Percentiles rank a stretch among this genome's conserved stretches.
These are phyloP conservation scores for Senna siamea DNA, from an alignment of 306 rosid species.

Conservation along the genomic window DNA sequence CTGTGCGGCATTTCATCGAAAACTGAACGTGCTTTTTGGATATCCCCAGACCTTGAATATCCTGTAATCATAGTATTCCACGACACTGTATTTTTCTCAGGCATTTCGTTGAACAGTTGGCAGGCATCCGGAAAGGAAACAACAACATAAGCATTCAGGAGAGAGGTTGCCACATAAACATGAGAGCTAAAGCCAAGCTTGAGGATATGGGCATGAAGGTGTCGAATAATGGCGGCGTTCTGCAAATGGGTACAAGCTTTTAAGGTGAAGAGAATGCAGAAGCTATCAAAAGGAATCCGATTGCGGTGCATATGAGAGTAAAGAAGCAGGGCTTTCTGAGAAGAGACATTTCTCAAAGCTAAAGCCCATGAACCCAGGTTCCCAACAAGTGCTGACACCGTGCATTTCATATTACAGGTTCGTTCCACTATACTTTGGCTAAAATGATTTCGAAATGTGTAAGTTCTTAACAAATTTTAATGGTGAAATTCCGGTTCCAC, in stretches of 20 bases:
- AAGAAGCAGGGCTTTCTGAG: constrained; percentile 45
- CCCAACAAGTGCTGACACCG: constrained; percentile 33
- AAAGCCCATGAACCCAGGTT: constrained; percentile 54
- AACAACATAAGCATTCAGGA: constrained; percentile 38
- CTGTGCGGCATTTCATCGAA: constrained; percentile 56
- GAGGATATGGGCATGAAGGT: constrained; percentile 62
- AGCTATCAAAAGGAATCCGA: constrained; percentile 44
- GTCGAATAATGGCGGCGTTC: constrained; percentile 39
- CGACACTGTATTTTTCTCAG: constrained; percentile 48
- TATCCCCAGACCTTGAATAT: constrained; percentile 49
- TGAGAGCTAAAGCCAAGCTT: constrained; percentile 63
- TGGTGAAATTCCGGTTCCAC: too few species aligned
- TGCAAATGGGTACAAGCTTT: constrained; percentile 56
- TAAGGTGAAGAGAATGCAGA: constrained; percentile 58
- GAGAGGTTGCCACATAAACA: constrained; percentile 53
- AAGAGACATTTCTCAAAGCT: constrained; percentile 55
- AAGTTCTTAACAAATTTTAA: too few species aligned
- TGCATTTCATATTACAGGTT: constrained; percentile 31
- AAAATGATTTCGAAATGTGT: too few species aligned
- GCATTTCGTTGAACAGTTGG: constrained; percentile 66
- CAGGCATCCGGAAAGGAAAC: constrained; percentile 50
- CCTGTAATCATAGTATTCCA: constrained; percentile 72
- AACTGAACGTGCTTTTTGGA: constrained; percentile 41
- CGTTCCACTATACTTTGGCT: too few species aligned
- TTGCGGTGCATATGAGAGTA: constrained; percentile 55